phyloP scores from a whole-genome alignment of 495 filamentous ascomycete genomes.

The Penicillium longicatenatum region DNA sequence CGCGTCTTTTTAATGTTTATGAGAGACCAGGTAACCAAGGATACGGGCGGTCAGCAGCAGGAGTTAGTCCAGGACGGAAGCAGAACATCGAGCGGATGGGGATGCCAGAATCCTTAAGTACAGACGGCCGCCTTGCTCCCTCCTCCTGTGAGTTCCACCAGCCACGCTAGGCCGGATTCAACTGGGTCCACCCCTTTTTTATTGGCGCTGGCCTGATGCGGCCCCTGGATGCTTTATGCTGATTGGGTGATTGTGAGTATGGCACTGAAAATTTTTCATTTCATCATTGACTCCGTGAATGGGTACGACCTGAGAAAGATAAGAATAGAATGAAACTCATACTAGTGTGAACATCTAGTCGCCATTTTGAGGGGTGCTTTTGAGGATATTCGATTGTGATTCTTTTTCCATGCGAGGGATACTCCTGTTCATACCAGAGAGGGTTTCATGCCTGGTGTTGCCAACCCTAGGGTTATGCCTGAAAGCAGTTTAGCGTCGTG shows the following conservation, averaged over 20 bases:
- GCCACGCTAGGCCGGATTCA: slow-evolving; percentile 37
- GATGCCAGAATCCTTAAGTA: slow-evolving; percentile 56
- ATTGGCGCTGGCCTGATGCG: slow-evolving; percentile 15
- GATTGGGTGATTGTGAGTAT: slow-evolving; percentile 30
- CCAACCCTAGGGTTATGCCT: slow-evolving; percentile 13
- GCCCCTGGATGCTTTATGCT: slow-evolving; percentile 12
- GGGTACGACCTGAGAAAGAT: slow-evolving; percentile 5
- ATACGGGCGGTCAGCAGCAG: slow-evolving; percentile 30
- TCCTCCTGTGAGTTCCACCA: slow-evolving; percentile 46
- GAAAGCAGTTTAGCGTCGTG: slow-evolving; percentile 15
- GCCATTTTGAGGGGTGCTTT: too few relatives aligned
- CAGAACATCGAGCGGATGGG: slow-evolving; percentile 45
- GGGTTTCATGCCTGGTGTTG: slow-evolving; percentile 11
- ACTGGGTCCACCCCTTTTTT: slow-evolving; percentile 36
- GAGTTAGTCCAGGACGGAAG: slow-evolving; percentile 36
- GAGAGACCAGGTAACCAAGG: slow-evolving; percentile 13
- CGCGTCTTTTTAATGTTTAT: slow-evolving; percentile 34
- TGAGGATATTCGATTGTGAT: neutral
- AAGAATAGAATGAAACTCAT: neutral
- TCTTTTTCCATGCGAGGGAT: slow-evolving; percentile 15
- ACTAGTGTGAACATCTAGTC: neutral
- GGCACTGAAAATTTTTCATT: slow-evolving; percentile 8
- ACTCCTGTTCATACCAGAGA: slow-evolving; percentile 10
- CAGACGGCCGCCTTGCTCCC: slow-evolving; percentile 44
- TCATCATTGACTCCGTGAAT: slow-evolving; percentile 6